A percentile compares a stretch with the other conserved stretches of the same genome.
These are phyloP conservation scores for Populus hybrid DNA, from an alignment of 441 rosid genomes.

Conservation along the genomic window DNA sequence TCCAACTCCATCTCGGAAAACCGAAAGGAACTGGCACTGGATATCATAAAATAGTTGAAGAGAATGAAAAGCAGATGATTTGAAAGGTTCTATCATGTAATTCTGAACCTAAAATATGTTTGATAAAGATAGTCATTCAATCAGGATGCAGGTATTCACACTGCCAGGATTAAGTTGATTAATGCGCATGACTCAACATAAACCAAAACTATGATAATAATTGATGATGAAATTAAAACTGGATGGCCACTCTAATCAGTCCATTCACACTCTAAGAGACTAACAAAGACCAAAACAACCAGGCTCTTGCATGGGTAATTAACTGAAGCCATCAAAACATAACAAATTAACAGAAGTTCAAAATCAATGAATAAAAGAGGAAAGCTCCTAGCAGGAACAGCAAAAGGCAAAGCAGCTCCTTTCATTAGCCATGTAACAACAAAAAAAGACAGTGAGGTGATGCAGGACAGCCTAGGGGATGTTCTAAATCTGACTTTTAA, in stretches of 20 bases:
- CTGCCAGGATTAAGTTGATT: neutral
- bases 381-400: neutral
- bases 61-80: neutral
- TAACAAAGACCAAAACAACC: neutral
- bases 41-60: neutral
- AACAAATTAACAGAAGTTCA: neutral
- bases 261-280: neutral
- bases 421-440: neutral
- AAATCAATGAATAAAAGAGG: neutral
- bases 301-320: neutral
- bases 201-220: neutral
- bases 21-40: neutral
- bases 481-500: neutral
- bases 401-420: neutral
- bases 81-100: neutral
- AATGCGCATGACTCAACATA: neutral
- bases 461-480: neutral
- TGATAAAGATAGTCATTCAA: neutral
- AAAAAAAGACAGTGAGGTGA: neutral
- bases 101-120: neutral
- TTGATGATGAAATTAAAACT: neutral
- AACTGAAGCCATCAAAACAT: neutral
- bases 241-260: neutral
- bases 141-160: neutral
- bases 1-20: neutral